A percentile compares a stretch with the other conserved stretches of the same genome.
Evolutionary conservation across 495 filamentous ascomycete species (phyloP).

Genomic region (Penicillium ucsense): DNA sequence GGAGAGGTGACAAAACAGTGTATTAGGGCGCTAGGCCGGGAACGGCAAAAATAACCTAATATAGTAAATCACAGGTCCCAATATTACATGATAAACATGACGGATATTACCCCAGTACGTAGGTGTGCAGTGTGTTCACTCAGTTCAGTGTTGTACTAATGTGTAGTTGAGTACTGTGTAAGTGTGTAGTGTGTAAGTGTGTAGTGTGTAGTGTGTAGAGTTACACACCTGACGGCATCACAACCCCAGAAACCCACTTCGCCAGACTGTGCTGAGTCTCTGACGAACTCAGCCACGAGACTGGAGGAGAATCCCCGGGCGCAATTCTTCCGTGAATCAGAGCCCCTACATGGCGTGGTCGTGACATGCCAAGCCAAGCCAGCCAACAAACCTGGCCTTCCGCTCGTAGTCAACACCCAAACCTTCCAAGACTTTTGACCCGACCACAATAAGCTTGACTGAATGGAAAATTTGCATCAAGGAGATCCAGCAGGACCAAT

Average conservation of each 20-base stretch:
- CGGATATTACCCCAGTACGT: too few species aligned
- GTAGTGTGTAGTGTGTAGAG: too few species aligned
- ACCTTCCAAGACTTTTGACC: background rate
- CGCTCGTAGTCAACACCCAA: background rate
- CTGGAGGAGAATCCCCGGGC: conserved; percentile 1
- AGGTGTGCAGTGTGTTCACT: too few species aligned
- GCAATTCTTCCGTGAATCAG: conserved; percentile 10
- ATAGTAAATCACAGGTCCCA: conserved; percentile 11
- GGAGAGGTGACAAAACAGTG: conserved; percentile 6
- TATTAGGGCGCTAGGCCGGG: conserved; percentile 9
- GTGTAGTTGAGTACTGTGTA: too few species aligned
- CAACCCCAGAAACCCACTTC: too few species aligned
- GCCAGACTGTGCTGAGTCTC: too few species aligned
- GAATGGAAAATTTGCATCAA: conserved; percentile 12
- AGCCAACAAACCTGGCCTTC: background rate
- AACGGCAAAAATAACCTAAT: conserved; percentile 11
- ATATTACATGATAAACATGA: background rate
- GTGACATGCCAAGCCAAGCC: background rate
- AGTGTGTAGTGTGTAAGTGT: too few species aligned
- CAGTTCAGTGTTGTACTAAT: too few species aligned
- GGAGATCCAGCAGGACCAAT: background rate
- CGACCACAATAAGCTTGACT: background rate
- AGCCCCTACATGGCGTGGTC: background rate
- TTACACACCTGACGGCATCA: too few species aligned
- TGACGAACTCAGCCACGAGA: background rate